phyloP scores from a whole-genome alignment of 2,329 filamentous ascomycete species.

The Cordyceps javanica region DNA sequence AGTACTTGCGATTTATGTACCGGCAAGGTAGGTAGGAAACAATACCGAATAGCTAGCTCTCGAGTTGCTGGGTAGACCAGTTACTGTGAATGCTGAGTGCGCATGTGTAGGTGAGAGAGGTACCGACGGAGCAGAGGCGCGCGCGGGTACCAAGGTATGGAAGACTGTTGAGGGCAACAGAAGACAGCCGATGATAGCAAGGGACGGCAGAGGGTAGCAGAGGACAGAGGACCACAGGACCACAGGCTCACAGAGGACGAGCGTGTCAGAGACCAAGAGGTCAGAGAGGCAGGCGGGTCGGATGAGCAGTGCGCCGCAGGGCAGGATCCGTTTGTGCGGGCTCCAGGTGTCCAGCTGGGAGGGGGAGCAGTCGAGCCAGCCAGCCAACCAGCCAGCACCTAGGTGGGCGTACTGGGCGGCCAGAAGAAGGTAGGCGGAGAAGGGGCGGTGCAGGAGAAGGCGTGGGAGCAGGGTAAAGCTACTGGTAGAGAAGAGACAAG shows the following conservation, averaged over 20 bases:
- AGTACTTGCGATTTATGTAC: neutral
- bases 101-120: neutral
- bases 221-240: too few relatives aligned
- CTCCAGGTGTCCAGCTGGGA: neutral
- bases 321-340: constrained; percentile 7
- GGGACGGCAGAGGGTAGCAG: neutral
- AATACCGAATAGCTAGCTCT: too few relatives aligned
- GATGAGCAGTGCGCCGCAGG: constrained; percentile 6
- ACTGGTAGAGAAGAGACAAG: neutral
- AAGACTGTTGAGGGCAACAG: neutral
- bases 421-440: neutral
- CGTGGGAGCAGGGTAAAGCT: neutral
- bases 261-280: constrained; percentile 10
- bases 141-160: too few relatives aligned
- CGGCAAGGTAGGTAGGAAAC: neutral
- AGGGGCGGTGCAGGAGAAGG: neutral
- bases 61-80: neutral
- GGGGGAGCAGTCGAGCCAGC: neutral
- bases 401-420: neutral
- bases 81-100: neutral
- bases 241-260: neutral
- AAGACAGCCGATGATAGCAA: too few relatives aligned
- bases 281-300: constrained; percentile 9
- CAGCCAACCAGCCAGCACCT: neutral
- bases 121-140: neutral